Percentiles rank a stretch among this genome's conserved stretches.
Evolutionary conservation across 2,329 filamentous ascomycete species (phyloP).

Genomic region (Chrysoporthe deuterocubensis): DNA sequence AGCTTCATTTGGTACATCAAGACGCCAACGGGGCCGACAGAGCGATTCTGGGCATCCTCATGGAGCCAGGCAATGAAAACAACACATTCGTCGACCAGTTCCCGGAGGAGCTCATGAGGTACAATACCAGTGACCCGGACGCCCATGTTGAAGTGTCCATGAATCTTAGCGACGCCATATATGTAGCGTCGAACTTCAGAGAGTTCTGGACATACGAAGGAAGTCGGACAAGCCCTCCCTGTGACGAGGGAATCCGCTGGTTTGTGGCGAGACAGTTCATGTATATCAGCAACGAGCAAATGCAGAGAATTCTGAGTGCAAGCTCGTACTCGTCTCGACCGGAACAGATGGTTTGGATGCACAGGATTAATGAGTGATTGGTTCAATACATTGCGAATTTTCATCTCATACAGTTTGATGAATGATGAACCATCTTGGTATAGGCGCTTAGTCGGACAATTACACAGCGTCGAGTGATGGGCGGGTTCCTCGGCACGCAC

Average conservation of each 20-base stretch:
- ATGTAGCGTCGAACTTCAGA: conserved; percentile 43
- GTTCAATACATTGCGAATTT: too few relatives aligned
- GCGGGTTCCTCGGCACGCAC: neutral
- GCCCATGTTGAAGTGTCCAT: conserved; percentile 28
- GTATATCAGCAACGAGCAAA: conserved; percentile 49
- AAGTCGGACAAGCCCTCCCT: conserved; percentile 52
- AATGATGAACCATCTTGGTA: neutral
- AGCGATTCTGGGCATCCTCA: conserved; percentile 51
- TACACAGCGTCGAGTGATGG: too few relatives aligned
- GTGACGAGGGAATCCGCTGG: conserved; percentile 50
- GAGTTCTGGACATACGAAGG: conserved; percentile 55
- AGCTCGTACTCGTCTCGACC: conserved; percentile 49
- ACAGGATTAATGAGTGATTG: conserved; percentile 46
- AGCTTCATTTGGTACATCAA: conserved; percentile 54
- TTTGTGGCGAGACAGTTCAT: conserved; percentile 38
- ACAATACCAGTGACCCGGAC: conserved; percentile 38
- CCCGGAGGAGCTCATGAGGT: conserved; percentile 42
- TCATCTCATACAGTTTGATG: neutral
- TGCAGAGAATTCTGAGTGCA: conserved; percentile 49
- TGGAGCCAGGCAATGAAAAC: conserved; percentile 47
- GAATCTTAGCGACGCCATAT: conserved; percentile 40
- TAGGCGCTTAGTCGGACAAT: too few relatives aligned
- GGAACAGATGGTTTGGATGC: conserved; percentile 52
- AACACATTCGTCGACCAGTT: conserved; percentile 48
- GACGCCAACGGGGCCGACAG: conserved; percentile 45